Conservation (phyloP, 345 rosid species). For the Ceriops decandra region DNA sequence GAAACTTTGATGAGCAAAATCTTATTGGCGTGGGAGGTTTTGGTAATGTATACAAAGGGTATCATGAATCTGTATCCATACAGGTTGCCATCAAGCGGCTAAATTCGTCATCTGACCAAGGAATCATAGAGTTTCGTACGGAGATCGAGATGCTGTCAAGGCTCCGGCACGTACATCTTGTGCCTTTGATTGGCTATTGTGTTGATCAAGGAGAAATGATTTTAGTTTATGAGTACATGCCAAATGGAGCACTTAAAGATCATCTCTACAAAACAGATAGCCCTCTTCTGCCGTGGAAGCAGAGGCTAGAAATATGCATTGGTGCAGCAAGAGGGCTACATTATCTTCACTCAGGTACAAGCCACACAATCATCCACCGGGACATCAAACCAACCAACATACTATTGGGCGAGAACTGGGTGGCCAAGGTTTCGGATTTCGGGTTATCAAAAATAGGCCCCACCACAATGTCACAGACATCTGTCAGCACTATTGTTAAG, state of each 20-base stretch:
- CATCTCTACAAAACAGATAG: conserved; percentile 22
- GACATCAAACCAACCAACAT: conserved; percentile 52
- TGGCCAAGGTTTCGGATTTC: conserved; percentile 54
- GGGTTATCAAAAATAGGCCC: conserved; percentile 45
- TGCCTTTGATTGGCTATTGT: conserved; percentile 42
- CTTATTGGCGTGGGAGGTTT: conserved; percentile 38
- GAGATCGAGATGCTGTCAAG: conserved; percentile 42
- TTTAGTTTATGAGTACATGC: conserved; percentile 39
- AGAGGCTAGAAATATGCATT: conserved; percentile 36
- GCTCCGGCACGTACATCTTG: conserved; percentile 37
- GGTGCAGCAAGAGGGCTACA: conserved; percentile 42
- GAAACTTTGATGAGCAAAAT: conserved; percentile 16
- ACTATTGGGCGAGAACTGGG: conserved; percentile 41
- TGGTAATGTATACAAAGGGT: conserved; percentile 35
- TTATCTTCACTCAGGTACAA: conserved; percentile 27
- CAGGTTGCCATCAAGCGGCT: conserved; percentile 40
- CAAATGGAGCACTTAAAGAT: conserved; percentile 22
- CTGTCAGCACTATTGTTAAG: conserved; percentile 41
- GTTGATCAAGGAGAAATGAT: conserved; percentile 37
- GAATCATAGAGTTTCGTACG: conserved; percentile 34
- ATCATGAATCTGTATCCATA: conserved; percentile 9
- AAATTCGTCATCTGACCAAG: conserved; percentile 32
- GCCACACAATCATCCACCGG: conserved; percentile 41
- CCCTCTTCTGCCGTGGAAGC: conserved; percentile 32
- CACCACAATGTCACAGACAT: conserved; percentile 25